A percentile compares a stretch with the other conserved stretches of the same genome.
Evolutionary conservation across 169 alveolate genomes (phyloP).

Genomic region (Neospora caninum): DNA sequence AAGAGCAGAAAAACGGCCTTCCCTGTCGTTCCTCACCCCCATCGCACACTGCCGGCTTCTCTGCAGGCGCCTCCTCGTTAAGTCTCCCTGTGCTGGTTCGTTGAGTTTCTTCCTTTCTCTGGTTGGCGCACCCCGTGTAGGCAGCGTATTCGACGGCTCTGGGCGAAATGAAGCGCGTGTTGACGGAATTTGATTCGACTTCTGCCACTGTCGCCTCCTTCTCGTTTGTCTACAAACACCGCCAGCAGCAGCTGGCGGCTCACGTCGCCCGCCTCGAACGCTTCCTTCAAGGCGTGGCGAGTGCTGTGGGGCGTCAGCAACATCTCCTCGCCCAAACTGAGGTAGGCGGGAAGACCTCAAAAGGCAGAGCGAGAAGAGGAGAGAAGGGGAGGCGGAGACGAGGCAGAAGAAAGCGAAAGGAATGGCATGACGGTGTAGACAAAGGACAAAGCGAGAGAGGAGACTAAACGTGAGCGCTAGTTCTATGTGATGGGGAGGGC

Average conservation of each 20-base stretch:
- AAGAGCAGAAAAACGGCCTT: too few species aligned
- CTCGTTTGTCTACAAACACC: not conserved
- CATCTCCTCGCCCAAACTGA: not conserved
- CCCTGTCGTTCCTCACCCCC: too few species aligned
- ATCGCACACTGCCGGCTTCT: too few species aligned
- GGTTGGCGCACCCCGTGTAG: not conserved
- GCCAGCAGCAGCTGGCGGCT: constrained; percentile 31
- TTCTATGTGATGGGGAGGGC: too few species aligned
- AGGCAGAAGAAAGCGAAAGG: not conserved
- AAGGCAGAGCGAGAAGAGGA: not conserved
- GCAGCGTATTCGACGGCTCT: not conserved
- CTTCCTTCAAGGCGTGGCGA: not conserved
- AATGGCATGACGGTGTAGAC: too few species aligned
- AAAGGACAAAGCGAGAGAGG: too few species aligned
- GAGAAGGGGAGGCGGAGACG: not conserved
- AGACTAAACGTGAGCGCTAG: too few species aligned
- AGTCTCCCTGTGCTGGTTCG: not conserved
- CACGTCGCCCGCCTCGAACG: constrained; percentile 18
- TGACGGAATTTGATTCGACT: not conserved
- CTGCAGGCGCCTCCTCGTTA: not conserved
- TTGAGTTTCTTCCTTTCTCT: not conserved
- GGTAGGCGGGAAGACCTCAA: not conserved
- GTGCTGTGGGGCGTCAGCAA: not conserved
- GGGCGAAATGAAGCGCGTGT: not conserved
- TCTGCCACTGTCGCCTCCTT: constrained; percentile 34